Evolutionary conservation across 352 stramenopile genomes (phyloP).

Genomic region (Globisporangium echinulatum): DNA sequence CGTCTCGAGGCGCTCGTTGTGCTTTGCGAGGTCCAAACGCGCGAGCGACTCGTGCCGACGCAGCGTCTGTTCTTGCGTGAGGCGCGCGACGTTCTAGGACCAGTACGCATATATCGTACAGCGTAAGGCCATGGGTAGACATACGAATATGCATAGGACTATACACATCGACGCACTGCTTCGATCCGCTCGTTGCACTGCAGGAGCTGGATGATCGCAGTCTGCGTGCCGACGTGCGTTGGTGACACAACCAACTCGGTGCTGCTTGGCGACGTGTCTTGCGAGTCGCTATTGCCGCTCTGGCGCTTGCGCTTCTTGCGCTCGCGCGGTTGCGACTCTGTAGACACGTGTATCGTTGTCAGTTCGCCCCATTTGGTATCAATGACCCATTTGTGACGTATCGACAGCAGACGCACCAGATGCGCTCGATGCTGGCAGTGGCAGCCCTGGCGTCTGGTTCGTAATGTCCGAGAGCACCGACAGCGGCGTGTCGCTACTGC

Average conservation of each 20-base stretch:
- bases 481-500: slow-evolving; percentile 13
- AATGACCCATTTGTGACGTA: too few relatives aligned
- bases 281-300: neutral
- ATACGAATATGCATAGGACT: too few relatives aligned
- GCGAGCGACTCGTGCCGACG: slow-evolving; percentile 18
- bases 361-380: too few relatives aligned
- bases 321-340: slow-evolving; percentile 3
- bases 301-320: slow-evolving; percentile 9
- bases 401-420: neutral
- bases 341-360: neutral
- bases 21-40: slow-evolving; percentile 2
- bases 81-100: neutral
- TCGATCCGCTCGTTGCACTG: slow-evolving; percentile 16
- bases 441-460: slow-evolving; percentile 23
- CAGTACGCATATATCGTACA: too few relatives aligned
- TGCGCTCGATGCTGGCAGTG: neutral
- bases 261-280: slow-evolving; percentile 6
- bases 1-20: slow-evolving; percentile 23
- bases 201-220: slow-evolving; percentile 24
- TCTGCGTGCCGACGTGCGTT: slow-evolving; percentile 16
- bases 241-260: slow-evolving; percentile 1
- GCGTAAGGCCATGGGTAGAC: too few relatives aligned
- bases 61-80: slow-evolving; percentile 21
- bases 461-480: slow-evolving; percentile 52
- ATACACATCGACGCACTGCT: neutral